phyloP scores from a whole-genome alignment of 192 early-diverging fungal species.

The Podila minutissima region DNA sequence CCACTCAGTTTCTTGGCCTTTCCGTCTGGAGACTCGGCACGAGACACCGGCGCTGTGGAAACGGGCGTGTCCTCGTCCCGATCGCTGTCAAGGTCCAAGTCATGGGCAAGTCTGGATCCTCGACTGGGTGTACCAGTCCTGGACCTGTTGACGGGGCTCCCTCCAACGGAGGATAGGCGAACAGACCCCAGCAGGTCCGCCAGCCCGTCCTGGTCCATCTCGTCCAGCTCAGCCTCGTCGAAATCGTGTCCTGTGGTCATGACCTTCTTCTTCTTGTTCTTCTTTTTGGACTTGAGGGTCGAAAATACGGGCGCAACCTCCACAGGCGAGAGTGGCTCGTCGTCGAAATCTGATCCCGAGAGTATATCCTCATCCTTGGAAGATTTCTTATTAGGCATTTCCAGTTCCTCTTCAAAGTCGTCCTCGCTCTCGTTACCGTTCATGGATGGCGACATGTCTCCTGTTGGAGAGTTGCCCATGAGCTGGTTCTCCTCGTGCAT shows the following conservation, averaged over 20 bases:
- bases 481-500: conserved; percentile 68
- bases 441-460: not conserved
- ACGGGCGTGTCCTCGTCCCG: conserved; percentile 51
- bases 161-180: conserved; percentile 25
- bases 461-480: conserved; percentile 11
- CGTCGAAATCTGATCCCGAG: conserved; percentile 54
- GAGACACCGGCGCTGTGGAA: conserved; percentile 51
- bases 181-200: conserved; percentile 39
- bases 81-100: conserved; percentile 34
- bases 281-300: conserved; percentile 46
- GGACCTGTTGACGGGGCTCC: conserved; percentile 32
- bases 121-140: conserved; percentile 31
- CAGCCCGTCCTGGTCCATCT: conserved; percentile 42
- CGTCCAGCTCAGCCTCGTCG: conserved; percentile 27
- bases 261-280: conserved; percentile 64
- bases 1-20: conserved; percentile 52
- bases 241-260: conserved; percentile 28
- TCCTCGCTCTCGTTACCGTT: not conserved
- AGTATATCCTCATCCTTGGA: not conserved
- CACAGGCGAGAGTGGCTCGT: conserved; percentile 35
- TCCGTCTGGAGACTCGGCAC: conserved; percentile 42
- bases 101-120: conserved; percentile 5
- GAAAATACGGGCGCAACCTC: conserved; percentile 20
- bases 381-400: conserved; percentile 19
- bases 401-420: conserved; percentile 24